A percentile compares a stretch with the other conserved stretches of the same genome.
These are phyloP conservation scores for Penicillium diatomitis DNA, from an alignment of 495 filamentous ascomycete species.

Conservation along the genomic window DNA sequence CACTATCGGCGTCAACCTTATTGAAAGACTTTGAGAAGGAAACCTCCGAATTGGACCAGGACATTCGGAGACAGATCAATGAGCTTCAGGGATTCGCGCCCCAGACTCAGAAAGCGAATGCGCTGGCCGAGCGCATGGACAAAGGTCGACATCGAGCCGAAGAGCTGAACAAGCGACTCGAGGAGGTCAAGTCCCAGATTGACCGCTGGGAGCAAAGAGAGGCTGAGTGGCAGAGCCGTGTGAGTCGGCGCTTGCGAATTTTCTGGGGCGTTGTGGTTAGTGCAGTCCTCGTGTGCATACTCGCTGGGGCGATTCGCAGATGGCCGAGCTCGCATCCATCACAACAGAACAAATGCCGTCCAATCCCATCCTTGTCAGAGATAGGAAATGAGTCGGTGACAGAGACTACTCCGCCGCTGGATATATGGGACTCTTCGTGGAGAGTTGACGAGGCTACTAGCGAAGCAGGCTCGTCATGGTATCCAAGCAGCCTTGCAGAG, in stretches of 20 bases:
- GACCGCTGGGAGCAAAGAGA: constrained; percentile 66
- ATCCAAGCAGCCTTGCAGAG: constrained; percentile 14
- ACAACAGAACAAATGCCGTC: neutral
- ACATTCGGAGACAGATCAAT: constrained; percentile 57
- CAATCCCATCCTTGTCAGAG: neutral
- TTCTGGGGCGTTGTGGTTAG: constrained; percentile 47
- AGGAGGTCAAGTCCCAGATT: constrained; percentile 52
- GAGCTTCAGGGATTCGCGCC: constrained; percentile 59
- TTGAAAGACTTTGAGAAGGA: constrained; percentile 54
- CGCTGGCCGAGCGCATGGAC: constrained; percentile 56
- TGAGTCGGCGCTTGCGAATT: constrained; percentile 50
- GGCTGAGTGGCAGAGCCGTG: constrained; percentile 60
- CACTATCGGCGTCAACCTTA: constrained; percentile 49
- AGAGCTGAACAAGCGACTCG: constrained; percentile 56
- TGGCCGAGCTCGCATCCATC: constrained; percentile 9
- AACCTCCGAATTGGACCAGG: constrained; percentile 47
- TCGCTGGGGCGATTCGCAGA: constrained; percentile 34
- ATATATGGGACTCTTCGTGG: constrained; percentile 5
- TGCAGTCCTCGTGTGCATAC: constrained; percentile 27
- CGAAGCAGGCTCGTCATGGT: constrained; percentile 5
- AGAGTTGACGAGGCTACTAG: neutral
- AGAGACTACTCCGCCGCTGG: neutral
- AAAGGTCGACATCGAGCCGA: constrained; percentile 53
- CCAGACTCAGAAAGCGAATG: constrained; percentile 57
- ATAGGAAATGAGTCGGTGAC: constrained; percentile 1